Evolutionary conservation across 768 basidiomycete genomes (phyloP).

Genomic region (Calocybe cyanea): DNA sequence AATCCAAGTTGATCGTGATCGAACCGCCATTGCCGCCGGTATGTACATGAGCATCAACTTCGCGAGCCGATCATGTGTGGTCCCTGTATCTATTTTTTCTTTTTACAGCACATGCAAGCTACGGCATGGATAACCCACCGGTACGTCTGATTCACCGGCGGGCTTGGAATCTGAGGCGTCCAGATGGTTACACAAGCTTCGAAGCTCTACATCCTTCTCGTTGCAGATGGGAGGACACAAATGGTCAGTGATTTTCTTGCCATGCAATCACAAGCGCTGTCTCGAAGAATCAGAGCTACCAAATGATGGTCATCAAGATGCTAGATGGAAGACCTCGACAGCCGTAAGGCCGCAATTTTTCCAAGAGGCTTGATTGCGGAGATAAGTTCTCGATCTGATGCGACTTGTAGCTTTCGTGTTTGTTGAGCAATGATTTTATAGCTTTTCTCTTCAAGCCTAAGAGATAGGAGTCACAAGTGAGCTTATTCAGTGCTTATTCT

Average conservation of each 20-base stretch:
- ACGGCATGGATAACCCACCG: background rate
- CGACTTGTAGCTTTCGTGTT: too few species aligned
- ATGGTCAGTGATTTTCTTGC: background rate
- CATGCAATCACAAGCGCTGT: background rate
- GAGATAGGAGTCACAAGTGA: too few species aligned
- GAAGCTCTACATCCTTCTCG: too few species aligned
- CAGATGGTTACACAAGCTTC: background rate
- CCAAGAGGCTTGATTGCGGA: too few species aligned
- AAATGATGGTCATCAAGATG: too few species aligned
- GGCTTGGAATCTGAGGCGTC: background rate
- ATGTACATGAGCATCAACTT: background rate
- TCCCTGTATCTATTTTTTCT: background rate
- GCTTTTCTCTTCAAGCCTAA: too few species aligned
- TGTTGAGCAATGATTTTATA: too few species aligned
- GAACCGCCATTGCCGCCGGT: conserved; percentile 2
- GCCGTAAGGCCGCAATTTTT: too few species aligned
- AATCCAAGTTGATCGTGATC: conserved; percentile 1
- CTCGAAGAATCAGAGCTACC: background rate
- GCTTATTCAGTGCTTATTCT: too few species aligned
- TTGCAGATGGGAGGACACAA: background rate
- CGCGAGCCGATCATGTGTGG: background rate
- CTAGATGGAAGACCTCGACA: too few species aligned
- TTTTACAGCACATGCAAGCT: background rate
- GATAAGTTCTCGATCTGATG: too few species aligned
- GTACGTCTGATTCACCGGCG: background rate